Evolutionary conservation across 2,329 filamentous ascomycete genomes (phyloP).

Genomic region (Stemphylium lycopersici): DNA sequence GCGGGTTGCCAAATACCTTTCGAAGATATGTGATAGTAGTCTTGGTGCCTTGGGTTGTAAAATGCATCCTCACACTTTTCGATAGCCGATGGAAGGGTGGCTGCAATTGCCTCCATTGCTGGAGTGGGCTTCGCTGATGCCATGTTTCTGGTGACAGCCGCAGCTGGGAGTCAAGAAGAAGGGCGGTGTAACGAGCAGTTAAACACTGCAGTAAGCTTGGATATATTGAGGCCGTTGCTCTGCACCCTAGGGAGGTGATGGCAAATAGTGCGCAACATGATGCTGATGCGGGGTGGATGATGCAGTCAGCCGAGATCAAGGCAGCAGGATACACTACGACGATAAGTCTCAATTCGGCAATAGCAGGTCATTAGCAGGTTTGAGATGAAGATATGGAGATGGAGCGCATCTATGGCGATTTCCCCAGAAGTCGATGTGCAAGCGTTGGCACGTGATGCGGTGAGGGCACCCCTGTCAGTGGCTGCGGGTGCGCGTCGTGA

Average conservation of each 20-base stretch:
- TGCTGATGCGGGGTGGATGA: not conserved
- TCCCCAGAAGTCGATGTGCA: not conserved
- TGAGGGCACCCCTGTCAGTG: slow-evolving; percentile 30
- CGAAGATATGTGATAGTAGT: not conserved
- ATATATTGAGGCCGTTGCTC: not conserved
- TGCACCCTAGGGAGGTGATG: too few species aligned
- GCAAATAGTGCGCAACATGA: not conserved
- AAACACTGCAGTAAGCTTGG: not conserved
- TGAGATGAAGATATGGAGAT: too few species aligned
- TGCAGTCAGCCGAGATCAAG: not conserved
- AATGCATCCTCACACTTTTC: too few species aligned
- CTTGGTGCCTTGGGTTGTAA: slow-evolving; percentile 24
- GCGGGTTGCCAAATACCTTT: slow-evolving; percentile 1
- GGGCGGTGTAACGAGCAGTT: not conserved
- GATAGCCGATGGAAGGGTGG: too few species aligned
- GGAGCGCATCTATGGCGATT: not conserved
- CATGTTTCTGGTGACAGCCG: not conserved
- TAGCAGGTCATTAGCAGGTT: too few species aligned
- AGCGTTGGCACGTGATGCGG: slow-evolving; percentile 33
- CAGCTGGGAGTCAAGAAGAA: not conserved
- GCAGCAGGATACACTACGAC: too few species aligned
- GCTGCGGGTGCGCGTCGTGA: slow-evolving; percentile 38
- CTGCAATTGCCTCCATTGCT: not conserved
- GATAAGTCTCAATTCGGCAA: too few species aligned
- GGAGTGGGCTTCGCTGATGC: not conserved